Evolutionary conservation across 352 stramenopile genomes (phyloP).

Genomic region (Elongisporangium anandrum): DNA sequence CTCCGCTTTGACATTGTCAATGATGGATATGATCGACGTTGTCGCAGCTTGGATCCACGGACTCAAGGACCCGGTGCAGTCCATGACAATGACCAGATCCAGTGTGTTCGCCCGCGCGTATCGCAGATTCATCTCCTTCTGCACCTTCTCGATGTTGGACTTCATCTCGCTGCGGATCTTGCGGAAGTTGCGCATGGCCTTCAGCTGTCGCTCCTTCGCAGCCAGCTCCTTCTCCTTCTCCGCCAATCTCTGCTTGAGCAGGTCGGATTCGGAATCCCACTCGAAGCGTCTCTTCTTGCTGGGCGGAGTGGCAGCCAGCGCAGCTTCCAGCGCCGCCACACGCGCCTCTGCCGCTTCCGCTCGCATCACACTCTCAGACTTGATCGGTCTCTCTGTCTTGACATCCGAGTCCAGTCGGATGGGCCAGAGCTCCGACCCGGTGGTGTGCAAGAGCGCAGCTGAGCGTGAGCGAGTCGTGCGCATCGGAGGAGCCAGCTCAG

Average conservation of each 20-base stretch:
- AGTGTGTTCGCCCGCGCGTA: constrained; percentile 15
- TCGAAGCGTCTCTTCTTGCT: background rate
- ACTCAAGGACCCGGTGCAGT: constrained; percentile 35
- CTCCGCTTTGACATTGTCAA: constrained; percentile 17
- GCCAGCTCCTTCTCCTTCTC: background rate
- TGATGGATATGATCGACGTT: constrained; percentile 21
- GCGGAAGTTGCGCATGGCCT: constrained; percentile 11
- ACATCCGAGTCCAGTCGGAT: background rate
- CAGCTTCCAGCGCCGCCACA: background rate
- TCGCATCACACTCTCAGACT: background rate
- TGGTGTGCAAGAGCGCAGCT: background rate
- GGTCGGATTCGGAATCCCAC: background rate
- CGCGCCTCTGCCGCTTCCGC: background rate
- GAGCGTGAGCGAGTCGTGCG: background rate
- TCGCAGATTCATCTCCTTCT: constrained; percentile 13
- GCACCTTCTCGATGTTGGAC: constrained; percentile 8
- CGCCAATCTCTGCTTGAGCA: background rate
- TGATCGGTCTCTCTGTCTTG: background rate
- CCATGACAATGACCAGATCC: constrained; percentile 43
- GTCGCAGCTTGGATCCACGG: constrained; percentile 28
- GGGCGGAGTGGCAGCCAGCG: background rate
- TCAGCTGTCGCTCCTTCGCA: constrained; percentile 8
- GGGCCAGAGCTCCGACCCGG: background rate
- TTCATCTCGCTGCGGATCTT: constrained; percentile 21
- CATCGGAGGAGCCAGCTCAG: background rate